Conservation (phyloP, 805 yeast genomes). For the Schwanniomyces sp. region DNA sequence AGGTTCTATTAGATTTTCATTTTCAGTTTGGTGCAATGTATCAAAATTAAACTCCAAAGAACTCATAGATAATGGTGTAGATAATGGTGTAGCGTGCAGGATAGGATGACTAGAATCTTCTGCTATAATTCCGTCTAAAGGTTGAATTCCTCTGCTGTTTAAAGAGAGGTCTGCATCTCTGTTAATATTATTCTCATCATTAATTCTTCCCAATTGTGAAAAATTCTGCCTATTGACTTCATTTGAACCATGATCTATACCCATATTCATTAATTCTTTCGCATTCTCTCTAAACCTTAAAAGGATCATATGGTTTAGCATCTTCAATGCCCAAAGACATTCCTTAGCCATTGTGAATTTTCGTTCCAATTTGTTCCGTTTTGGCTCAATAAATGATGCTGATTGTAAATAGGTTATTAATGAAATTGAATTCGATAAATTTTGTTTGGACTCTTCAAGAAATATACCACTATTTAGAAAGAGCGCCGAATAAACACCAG, state of each 20-base stretch:
- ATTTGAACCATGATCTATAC: slow-evolving; percentile 53
- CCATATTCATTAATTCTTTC: slow-evolving; percentile 35
- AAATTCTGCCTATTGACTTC: slow-evolving; percentile 50
- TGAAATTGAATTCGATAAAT: slow-evolving; percentile 21
- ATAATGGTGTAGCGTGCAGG: not conserved
- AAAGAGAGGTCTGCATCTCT: slow-evolving; percentile 3
- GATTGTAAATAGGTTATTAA: slow-evolving; percentile 22
- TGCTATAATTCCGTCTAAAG: slow-evolving; percentile 14
- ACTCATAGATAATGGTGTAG: slow-evolving; percentile 8
- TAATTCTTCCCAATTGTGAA: slow-evolving; percentile 41
- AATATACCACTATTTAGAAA: slow-evolving; percentile 43
- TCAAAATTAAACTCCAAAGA: slow-evolving; percentile 2
- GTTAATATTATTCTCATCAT: slow-evolving; percentile 4
- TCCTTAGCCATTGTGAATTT: slow-evolving; percentile 55
- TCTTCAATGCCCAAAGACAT: slow-evolving; percentile 60
- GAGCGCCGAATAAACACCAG: slow-evolving; percentile 41
- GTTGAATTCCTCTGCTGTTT: slow-evolving; percentile 15
- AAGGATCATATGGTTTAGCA: slow-evolving; percentile 50
- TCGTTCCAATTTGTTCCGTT: slow-evolving; percentile 29
- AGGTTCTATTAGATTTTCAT: slow-evolving; percentile 37
- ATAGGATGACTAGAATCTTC: not conserved
- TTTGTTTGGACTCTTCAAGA: slow-evolving; percentile 19
- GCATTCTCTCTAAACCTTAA: slow-evolving; percentile 45
- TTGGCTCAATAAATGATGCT: slow-evolving; percentile 28
- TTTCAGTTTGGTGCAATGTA: slow-evolving; percentile 12